Evolutionary conservation across 768 basidiomycete genomes (phyloP).

Genomic region (Phanerochaete sordida): DNA sequence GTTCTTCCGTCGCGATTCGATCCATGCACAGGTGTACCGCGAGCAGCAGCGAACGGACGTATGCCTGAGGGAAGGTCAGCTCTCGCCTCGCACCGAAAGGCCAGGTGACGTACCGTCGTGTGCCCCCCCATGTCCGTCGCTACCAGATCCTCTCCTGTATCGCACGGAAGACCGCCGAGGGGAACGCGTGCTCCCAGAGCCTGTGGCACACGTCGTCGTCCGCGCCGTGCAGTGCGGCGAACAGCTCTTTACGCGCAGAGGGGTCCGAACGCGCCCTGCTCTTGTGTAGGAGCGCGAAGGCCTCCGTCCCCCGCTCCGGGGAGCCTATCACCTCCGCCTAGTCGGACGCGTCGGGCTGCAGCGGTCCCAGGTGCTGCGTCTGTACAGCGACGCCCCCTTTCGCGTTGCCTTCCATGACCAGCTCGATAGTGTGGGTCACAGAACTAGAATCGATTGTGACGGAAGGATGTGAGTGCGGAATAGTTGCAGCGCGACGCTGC

Average conservation of each 20-base stretch:
- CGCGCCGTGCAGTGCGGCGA: neutral
- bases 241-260: neutral
- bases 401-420: too few relatives aligned
- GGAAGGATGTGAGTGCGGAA: too few relatives aligned
- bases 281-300: neutral
- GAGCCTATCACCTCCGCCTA: too few relatives aligned
- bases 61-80: neutral
- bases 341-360: too few relatives aligned
- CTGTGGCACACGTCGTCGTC: neutral
- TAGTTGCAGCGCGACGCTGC: too few relatives aligned
- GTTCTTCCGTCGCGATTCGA: neutral
- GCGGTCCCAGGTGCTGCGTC: too few relatives aligned
- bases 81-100: too few relatives aligned
- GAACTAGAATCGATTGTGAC: too few relatives aligned
- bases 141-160: neutral
- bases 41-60: neutral
- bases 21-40: neutral
- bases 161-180: neutral
- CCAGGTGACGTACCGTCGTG: neutral
- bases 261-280: neutral
- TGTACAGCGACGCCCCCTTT: too few relatives aligned
- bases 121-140: neutral
- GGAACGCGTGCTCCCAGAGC: neutral
- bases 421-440: too few relatives aligned
- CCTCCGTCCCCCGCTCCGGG: neutral